phyloP scores from a whole-genome alignment of 768 basidiomycete genomes.

The Boletus patriciae region DNA sequence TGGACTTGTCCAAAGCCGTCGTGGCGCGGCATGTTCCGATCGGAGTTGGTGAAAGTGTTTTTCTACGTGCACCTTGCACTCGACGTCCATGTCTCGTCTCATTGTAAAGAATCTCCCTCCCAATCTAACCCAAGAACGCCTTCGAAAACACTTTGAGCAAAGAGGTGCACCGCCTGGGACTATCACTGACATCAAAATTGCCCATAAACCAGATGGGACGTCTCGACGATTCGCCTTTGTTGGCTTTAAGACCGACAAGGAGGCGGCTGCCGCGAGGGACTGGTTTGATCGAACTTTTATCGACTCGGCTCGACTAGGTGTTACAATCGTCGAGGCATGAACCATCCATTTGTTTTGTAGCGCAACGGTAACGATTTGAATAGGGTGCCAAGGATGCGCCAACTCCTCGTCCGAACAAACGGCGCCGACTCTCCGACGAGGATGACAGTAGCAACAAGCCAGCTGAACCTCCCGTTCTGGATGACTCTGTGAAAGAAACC shows the following conservation, averaged over 20 bases:
- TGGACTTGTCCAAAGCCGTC: background rate
- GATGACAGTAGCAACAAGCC: slow-evolving; percentile 25
- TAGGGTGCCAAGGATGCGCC: slow-evolving; percentile 73
- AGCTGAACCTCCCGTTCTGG: slow-evolving; percentile 3
- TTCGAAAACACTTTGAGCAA: slow-evolving; percentile 68
- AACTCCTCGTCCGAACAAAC: slow-evolving; percentile 66
- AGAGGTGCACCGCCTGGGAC: slow-evolving; percentile 59
- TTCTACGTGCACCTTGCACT: background rate
- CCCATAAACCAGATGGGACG: slow-evolving; percentile 72
- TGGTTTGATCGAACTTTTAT: slow-evolving; percentile 89
- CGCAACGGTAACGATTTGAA: slow-evolving; percentile 1
- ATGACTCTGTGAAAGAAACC: slow-evolving; percentile 43
- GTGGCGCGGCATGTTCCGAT: slow-evolving; percentile 26
- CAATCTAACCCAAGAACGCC: slow-evolving; percentile 61
- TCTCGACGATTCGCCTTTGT: slow-evolving; percentile 90
- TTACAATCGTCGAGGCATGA: slow-evolving; percentile 71
- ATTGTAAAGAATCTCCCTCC: slow-evolving; percentile 80
- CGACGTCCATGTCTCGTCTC: slow-evolving; percentile 67
- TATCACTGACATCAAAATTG: slow-evolving; percentile 86
- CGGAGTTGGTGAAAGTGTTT: slow-evolving; percentile 18
- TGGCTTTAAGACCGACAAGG: slow-evolving; percentile 79
- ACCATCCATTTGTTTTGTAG: background rate
- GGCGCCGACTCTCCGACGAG: slow-evolving; percentile 60
- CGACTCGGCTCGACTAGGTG: slow-evolving; percentile 73
- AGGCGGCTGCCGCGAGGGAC: slow-evolving; percentile 70